A percentile compares a stretch with the other conserved stretches of the same genome.
Conservation (phyloP, 2,329 filamentous ascomycete species). For the Sarocladium kiliense region DNA sequence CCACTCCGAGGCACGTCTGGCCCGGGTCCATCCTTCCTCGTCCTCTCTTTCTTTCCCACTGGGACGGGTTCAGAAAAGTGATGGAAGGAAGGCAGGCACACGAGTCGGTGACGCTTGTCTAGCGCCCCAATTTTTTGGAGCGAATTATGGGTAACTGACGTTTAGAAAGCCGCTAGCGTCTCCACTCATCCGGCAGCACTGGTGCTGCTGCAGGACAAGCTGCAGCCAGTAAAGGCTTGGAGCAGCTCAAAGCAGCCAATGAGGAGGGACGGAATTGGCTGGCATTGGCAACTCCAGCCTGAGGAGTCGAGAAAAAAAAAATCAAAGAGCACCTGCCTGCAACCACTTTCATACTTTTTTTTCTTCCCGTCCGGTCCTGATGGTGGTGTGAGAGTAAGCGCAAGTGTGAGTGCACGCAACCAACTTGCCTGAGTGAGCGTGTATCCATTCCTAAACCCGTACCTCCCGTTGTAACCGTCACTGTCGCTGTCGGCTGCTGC, state of each 20-base stretch:
- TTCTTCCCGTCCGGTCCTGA: background rate
- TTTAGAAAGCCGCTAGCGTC: background rate
- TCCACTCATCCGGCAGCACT: background rate
- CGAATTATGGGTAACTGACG: background rate
- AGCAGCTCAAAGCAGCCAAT: constrained; percentile 1
- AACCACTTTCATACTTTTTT: constrained; percentile 4
- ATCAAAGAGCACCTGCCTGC: background rate
- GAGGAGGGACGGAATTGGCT: background rate
- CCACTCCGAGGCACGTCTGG: background rate
- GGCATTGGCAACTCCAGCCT: constrained; percentile 7
- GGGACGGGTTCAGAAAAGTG: too few species aligned
- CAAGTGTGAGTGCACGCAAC: background rate
- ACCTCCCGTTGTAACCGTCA: background rate
- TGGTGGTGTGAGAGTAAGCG: background rate
- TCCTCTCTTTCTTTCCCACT: background rate
- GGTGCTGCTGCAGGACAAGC: background rate
- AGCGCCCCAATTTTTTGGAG: background rate
- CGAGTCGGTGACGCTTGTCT: constrained; percentile 8
- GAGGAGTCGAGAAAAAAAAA: constrained; percentile 6
- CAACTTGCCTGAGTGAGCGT: background rate
- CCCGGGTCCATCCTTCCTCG: background rate
- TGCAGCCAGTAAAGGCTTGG: background rate
- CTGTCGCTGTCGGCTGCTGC: background rate
- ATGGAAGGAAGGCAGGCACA: background rate
- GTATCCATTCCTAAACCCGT: background rate